Base-by-base conservation (phyloP, 108 stramenopile genomes). In the Nannochloropsis granulata region DNA sequence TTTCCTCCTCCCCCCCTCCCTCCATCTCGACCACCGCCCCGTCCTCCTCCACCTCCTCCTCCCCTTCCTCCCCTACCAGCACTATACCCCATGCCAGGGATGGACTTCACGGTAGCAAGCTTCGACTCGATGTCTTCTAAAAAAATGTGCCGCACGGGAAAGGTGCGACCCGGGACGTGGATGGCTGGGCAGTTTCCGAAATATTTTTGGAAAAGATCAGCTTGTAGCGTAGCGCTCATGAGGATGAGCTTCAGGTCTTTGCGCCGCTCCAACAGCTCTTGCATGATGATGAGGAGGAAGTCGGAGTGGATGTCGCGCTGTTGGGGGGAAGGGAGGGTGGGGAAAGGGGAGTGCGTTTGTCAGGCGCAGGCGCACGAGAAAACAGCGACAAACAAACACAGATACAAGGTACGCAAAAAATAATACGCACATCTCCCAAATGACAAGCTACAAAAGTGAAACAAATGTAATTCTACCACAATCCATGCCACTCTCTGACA, bases 161-260 rank as follows among this genome's bases (percentile, higher is more conserved):
- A 86, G 12, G 83, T 83, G 19, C 86, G 82, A 9, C 86, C 86
- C 5, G 43, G 71, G 14, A 86, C 86, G 25, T 24, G 21, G 13
- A 86, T 13, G 43, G 82, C 24, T 14, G 86, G 86, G 43, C 86
- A 86, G 43, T 81, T 23, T 84, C 94, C 93, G 42, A 95, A 82
- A 82, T 95, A 97, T 3, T 86, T 84, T 0, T 93, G 93, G 88
- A 96, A 95, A 16, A 93, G 85, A 9, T 91, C 85, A 23, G 94
- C 83, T 81, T 96, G 92, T 80, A 97, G 43, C n/a, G 95, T 98
- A 13, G 96, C 97, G 80, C 92, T 93, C 97, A 98, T 96, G 11
- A 94, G 42, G 24, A 93, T 84, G 71, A 93, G 79, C 43, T 89
- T 83, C 24, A 83, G 83, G 25, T 78, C 79, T 24, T 44, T 12